Conservation (phyloP, 305 asterid species). For the Withania somnifera region DNA sequence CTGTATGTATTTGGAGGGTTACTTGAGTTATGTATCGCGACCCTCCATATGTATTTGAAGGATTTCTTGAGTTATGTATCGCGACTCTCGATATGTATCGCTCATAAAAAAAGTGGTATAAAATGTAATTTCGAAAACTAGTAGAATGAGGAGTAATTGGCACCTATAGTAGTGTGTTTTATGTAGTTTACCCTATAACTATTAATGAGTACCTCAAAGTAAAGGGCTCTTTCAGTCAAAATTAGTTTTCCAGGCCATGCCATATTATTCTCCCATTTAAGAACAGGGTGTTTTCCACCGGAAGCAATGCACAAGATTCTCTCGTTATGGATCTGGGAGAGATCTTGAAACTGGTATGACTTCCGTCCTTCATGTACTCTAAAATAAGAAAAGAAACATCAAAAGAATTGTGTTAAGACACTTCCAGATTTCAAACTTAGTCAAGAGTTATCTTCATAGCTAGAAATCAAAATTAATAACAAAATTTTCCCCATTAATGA, state of each 20-base stretch:
- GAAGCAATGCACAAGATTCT: constrained; percentile 68
- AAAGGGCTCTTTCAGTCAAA: constrained; percentile 75
- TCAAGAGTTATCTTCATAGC: not conserved
- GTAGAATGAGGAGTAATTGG: too few relatives aligned
- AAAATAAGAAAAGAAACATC: not conserved
- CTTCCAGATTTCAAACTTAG: not conserved
- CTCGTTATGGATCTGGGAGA: constrained; percentile 35
- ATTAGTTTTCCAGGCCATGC: constrained; percentile 95
- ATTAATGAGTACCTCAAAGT: constrained; percentile 65
- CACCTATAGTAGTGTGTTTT: too few relatives aligned
- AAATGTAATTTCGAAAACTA: too few relatives aligned
- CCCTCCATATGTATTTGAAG: too few relatives aligned
- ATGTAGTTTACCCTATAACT: too few relatives aligned
- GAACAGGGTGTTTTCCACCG: constrained; percentile 85
- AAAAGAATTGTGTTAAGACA: not conserved
- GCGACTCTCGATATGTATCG: too few relatives aligned
- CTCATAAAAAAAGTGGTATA: too few relatives aligned
- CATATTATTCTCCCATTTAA: constrained; percentile 83
- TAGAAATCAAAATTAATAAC: not conserved
- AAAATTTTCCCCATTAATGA: not conserved
- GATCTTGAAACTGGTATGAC: constrained; percentile 43
- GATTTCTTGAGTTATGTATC: too few relatives aligned
- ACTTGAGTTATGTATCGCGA: too few relatives aligned
- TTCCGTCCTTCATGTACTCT: constrained; percentile 89
- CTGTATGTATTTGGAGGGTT: too few relatives aligned